These are phyloP conservation scores for Wickerhamomyces sp. DNA, from an alignment of 1,139 yeast species.

Conservation along the genomic window DNA sequence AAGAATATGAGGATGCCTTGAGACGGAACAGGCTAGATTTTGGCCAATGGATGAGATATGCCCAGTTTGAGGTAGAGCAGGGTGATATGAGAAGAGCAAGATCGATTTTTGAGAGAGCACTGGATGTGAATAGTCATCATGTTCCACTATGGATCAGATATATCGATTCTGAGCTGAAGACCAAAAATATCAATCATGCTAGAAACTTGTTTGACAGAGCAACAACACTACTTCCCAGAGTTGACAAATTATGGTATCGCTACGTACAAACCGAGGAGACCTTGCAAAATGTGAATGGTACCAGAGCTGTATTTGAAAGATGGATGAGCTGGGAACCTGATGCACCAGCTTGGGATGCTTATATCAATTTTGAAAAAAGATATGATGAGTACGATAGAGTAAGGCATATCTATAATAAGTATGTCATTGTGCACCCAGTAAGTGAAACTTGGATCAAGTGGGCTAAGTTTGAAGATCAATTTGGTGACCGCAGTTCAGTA, in stretches of 20 bases:
- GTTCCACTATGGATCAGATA: conserved; percentile 87
- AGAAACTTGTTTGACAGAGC: conserved; percentile 81
- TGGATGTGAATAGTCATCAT: conserved; percentile 69
- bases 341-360: conserved; percentile 69
- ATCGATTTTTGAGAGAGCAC: conserved; percentile 83
- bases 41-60: conserved; percentile 92
- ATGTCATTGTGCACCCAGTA: conserved; percentile 48
- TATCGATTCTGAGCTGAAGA: conserved; percentile 70
- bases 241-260: conserved; percentile 83
- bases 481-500: conserved; percentile 43
- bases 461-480: conserved; percentile 54
- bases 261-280: conserved; percentile 82
- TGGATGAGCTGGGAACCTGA: conserved; percentile 76
- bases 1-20: conserved; percentile 81
- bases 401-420: conserved; percentile 52
- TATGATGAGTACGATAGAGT: conserved; percentile 50
- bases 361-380: conserved; percentile 65
- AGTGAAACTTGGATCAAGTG: conserved; percentile 64
- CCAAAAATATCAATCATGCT: conserved; percentile 80
- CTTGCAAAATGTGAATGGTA: conserved; percentile 57
- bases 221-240: conserved; percentile 65
- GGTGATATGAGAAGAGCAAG: conserved; percentile 76
- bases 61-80: conserved; percentile 80
- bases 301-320: conserved; percentile 63
- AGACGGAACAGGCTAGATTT: conserved; percentile 76